Evolutionary conservation across 495 filamentous ascomycete genomes (phyloP), one percentile per base, ranked within the genome.

Genomic region (Penicillium lividum): DNA sequence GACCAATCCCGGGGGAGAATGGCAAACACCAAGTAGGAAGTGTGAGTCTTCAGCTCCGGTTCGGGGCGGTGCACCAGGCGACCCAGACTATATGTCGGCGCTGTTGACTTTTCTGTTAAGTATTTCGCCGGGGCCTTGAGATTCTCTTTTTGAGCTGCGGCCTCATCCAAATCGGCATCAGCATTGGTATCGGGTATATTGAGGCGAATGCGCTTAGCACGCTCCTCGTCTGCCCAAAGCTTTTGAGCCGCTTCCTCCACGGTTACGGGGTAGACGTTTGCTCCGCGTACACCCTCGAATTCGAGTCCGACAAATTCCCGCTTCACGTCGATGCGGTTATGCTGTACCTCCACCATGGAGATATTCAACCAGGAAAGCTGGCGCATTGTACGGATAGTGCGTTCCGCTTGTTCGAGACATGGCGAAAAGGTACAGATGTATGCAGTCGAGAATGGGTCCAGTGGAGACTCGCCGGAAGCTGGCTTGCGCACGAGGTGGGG

Each of bases 391-490:
- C 88, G 84, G 51, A 96, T 84, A 0, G 95, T 97, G 38, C 84
- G 82, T 31, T 88, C 88, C 8, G 93, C 93, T 72, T 98, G 94
- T 73, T 98, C 94, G 64, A 98, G 92, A 70, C 94, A 98, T 0
- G 94, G 94, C 7, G 88, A 92, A 77, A 98, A 98, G 3, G 93
- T 93, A 73, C 94, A 98, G 58, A 98, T 76, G 58, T 91, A 81
- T 18, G 84, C 82, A 3, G 90, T 74, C 29, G 80, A 74, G 5
- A 77, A 77, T 0, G 89, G 85, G 59, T 92, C 85, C 4, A 98
- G 80, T 0, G 91, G 86, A 0, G 90, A 90, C 48, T 69, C 63
- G 2, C 71, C 74, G 11, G 67, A 57, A 3, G 77, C 74, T 7
- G 74, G 74, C 29, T 76, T 75, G 29, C 93, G 87, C 3, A 88